phyloP scores from a whole-genome alignment of 805 yeast genomes.

The Kazachstania taianensis region DNA sequence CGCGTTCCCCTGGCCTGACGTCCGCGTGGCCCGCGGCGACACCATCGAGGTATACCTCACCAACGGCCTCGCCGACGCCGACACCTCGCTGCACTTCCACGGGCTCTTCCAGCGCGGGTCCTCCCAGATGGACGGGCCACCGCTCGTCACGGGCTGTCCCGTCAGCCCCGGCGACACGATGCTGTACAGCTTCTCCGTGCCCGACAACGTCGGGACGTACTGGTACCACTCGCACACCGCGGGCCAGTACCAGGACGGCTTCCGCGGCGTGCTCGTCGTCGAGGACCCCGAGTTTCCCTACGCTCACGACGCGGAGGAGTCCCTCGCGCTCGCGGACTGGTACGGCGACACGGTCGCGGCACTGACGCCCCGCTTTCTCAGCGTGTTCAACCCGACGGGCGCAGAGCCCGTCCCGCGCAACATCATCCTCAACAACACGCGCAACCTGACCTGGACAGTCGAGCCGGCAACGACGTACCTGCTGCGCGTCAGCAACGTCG shows the following conservation, averaged over 20 bases:
- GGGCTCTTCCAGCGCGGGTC: conserved; percentile 74
- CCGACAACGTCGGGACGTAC: conserved; percentile 73
- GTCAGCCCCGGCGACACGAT: conserved; percentile 67
- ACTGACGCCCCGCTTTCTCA: conserved; percentile 48
- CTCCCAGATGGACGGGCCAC: conserved; percentile 84
- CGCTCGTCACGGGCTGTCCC: conserved; percentile 82
- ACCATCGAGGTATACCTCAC: conserved; percentile 59
- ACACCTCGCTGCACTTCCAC: conserved; percentile 79
- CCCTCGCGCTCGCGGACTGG: conserved; percentile 73
- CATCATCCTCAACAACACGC: conserved; percentile 72
- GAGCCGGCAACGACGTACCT: conserved; percentile 80
- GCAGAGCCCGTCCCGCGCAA: conserved; percentile 93
- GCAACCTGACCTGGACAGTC: conserved; percentile 65
- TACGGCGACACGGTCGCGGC: conserved; percentile 54
- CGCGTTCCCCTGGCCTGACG: conserved; percentile 76
- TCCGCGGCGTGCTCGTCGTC: conserved; percentile 70
- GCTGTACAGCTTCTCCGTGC: conserved; percentile 81
- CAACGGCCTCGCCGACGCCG: conserved; percentile 63
- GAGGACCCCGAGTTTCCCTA: conserved; percentile 59
- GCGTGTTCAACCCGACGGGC: conserved; percentile 83
- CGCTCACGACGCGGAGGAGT: conserved; percentile 71
- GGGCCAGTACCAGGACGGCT: conserved; percentile 91
- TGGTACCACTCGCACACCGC: conserved; percentile 96
- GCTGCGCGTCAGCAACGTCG: conserved; percentile 71
- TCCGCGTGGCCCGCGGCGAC: conserved; percentile 73